phyloP scores from a whole-genome alignment of 495 filamentous ascomycete species.

The Emericellopsis terricola region DNA sequence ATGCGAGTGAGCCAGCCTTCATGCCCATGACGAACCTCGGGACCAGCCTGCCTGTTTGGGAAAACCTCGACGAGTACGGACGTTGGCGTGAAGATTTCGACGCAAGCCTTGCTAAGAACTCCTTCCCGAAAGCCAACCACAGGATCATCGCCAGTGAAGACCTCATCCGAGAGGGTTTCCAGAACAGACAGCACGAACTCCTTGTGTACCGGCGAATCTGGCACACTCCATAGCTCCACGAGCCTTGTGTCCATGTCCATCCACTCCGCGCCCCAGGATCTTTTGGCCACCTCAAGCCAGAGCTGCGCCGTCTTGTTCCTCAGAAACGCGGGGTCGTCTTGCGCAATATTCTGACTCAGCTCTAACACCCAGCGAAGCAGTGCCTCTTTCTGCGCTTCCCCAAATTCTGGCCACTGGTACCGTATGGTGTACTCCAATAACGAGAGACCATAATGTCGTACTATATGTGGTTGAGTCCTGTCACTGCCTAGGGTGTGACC shows the following conservation, averaged over 20 bases:
- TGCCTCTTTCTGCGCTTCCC: constrained; percentile 38
- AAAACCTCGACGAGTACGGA: constrained; percentile 55
- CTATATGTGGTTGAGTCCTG: constrained; percentile 49
- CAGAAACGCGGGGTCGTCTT: constrained; percentile 63
- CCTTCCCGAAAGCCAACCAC: constrained; percentile 66
- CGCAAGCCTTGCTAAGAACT: constrained; percentile 68
- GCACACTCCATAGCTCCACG: constrained; percentile 56
- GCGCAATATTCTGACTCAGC: constrained; percentile 53
- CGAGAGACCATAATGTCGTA: constrained; percentile 85
- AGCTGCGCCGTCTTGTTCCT: constrained; percentile 90
- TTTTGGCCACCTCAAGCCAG: constrained; percentile 88
- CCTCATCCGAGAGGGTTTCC: constrained; percentile 86
- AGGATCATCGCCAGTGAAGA: constrained; percentile 79
- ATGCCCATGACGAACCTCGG: constrained; percentile 48
- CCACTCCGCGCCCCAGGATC: constrained; percentile 83
- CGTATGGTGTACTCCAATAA: constrained; percentile 76
- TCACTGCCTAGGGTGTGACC: constrained; percentile 73
- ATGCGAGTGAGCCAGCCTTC: constrained; percentile 80
- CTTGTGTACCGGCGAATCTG: constrained; percentile 49
- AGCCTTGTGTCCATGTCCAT: constrained; percentile 81
- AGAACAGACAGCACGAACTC: constrained; percentile 67
- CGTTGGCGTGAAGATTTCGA: constrained; percentile 80
- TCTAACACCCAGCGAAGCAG: constrained; percentile 57
- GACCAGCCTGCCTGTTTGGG: constrained; percentile 40
- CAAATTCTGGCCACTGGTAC: constrained; percentile 61